These are phyloP conservation scores for Ochetophila trinervis DNA, from an alignment of 306 rosid species.

Conservation along the genomic window DNA sequence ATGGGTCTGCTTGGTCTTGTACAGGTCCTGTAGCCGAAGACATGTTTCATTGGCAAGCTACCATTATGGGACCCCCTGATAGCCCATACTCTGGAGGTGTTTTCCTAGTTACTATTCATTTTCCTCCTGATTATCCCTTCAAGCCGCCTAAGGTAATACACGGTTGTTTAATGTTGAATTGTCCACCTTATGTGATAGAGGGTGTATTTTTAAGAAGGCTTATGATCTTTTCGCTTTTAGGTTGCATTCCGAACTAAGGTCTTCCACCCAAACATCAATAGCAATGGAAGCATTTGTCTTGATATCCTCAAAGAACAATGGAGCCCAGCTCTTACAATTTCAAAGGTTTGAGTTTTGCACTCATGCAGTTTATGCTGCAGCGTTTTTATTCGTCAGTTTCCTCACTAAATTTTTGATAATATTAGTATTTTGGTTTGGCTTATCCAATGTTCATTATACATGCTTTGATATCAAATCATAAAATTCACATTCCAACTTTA, in stretches of 20 bases:
- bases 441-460: too few species aligned
- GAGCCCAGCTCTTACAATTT: constrained; percentile 76
- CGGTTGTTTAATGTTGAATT: not conserved
- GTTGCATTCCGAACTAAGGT: constrained; percentile 83
- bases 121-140: constrained; percentile 74
- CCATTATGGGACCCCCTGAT: constrained; percentile 72
- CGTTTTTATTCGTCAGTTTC: not conserved
- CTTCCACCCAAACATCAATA: constrained; percentile 67
- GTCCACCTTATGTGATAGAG: not conserved
- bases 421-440: too few species aligned
- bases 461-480: too few species aligned
- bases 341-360: constrained; percentile 40
- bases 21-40: constrained; percentile 73
- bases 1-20: too few species aligned
- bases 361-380: not conserved
- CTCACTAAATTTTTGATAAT: not conserved
- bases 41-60: constrained; percentile 78
- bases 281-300: constrained; percentile 77
- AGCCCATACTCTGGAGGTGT: constrained; percentile 78
- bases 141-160: constrained; percentile 68
- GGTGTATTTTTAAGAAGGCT: not conserved
- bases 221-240: constrained; percentile 16
- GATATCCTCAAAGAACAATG: constrained; percentile 74
- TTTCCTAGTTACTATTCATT: constrained; percentile 59
- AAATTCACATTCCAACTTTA: not conserved